phyloP scores from a whole-genome alignment of 73 alveolate species.

The Paramecium tetraurelia region DNA sequence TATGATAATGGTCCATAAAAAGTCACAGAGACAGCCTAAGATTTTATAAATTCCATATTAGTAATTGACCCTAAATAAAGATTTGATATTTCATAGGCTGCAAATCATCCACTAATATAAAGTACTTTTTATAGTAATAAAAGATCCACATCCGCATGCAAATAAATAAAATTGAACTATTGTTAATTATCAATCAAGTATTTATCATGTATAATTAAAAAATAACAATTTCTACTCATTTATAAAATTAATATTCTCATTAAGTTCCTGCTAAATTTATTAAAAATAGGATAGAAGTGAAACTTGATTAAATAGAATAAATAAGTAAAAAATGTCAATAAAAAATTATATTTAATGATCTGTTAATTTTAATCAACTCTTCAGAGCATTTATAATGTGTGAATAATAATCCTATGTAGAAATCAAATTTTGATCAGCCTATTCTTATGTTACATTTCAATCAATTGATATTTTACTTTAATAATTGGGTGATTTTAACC shows the following conservation, averaged over 20 bases:
- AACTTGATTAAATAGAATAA: too few relatives aligned
- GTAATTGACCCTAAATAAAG: not conserved
- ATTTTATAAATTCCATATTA: not conserved
- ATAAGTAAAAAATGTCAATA: too few relatives aligned
- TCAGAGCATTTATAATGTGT: too few relatives aligned
- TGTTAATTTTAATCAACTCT: too few relatives aligned
- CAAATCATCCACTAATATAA: slow-evolving; percentile 28
- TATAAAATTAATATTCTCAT: too few relatives aligned
- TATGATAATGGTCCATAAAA: not conserved
- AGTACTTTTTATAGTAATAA: not conserved
- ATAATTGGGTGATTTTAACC: not conserved
- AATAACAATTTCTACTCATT: not conserved
- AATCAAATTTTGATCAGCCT: not conserved
- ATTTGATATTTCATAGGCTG: slow-evolving; percentile 22
- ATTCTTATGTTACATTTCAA: not conserved
- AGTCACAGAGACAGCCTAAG: not conserved
- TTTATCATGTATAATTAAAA: not conserved
- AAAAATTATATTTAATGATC: too few relatives aligned
- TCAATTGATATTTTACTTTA: not conserved
- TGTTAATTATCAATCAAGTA: not conserved
- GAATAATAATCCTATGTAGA: too few relatives aligned
- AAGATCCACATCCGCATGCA: slow-evolving; percentile 9
- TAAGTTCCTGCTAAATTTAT: too few relatives aligned
- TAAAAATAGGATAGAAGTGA: too few relatives aligned
- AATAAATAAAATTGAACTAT: not conserved